phyloP scores from a whole-genome alignment of 768 basidiomycete genomes.

The Cyclocybe aegerita region DNA sequence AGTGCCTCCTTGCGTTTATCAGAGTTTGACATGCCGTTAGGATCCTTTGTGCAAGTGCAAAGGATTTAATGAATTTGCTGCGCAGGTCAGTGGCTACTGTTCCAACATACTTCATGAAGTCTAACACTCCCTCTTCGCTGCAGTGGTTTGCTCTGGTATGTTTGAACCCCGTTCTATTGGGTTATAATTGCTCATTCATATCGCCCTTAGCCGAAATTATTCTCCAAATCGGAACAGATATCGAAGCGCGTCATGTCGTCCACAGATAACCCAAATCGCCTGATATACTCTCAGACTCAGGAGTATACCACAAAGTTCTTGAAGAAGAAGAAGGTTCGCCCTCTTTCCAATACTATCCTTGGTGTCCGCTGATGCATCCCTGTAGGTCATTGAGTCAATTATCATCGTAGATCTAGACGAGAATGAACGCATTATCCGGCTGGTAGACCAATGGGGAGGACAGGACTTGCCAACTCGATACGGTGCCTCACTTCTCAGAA shows the following conservation, averaged over 20 bases:
- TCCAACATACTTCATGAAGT: not conserved
- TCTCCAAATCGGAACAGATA: conserved; percentile 48
- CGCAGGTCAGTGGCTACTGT: conserved; percentile 42
- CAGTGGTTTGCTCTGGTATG: conserved; percentile 57
- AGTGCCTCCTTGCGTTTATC: not conserved
- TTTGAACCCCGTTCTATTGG: conserved; percentile 1
- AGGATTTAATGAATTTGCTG: conserved; percentile 49
- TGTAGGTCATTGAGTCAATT: conserved; percentile 57
- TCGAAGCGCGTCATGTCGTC: conserved; percentile 59
- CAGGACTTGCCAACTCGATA: conserved; percentile 48
- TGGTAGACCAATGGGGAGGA: conserved; percentile 64
- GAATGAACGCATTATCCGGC: conserved; percentile 54
- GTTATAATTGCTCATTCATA: conserved; percentile 1
- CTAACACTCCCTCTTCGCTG: not conserved
- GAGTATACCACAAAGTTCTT: conserved; percentile 57
- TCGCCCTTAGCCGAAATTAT: conserved; percentile 48
- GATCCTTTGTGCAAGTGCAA: conserved; percentile 50
- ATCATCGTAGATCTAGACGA: conserved; percentile 66
- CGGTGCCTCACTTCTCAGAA: conserved; percentile 47
- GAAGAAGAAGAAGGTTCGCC: conserved; percentile 48
- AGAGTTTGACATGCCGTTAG: conserved; percentile 22
- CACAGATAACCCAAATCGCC: conserved; percentile 54
- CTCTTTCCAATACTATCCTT: not conserved
- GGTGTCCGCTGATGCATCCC: not conserved
- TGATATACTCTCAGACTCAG: conserved; percentile 60